These are phyloP conservation scores for Lathyrus oleraceus DNA, from an alignment of 306 rosid species.

Conservation along the genomic window DNA sequence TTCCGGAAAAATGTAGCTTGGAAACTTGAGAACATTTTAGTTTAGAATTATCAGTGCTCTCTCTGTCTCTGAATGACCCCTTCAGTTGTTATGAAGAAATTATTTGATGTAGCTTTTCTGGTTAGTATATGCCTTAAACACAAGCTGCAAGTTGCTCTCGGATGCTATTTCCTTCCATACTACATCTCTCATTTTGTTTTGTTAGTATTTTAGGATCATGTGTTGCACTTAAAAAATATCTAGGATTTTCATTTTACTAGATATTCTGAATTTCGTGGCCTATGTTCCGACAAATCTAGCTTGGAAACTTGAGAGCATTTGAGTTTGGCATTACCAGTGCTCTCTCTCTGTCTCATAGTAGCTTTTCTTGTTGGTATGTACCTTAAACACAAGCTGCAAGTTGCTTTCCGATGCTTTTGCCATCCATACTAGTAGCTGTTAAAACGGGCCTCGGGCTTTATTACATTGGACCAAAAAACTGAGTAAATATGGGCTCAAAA, in stretches of 20 bases:
- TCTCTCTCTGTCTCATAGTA: not conserved
- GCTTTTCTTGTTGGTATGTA: constrained; percentile 10
- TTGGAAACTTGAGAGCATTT: not conserved
- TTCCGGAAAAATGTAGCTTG: not conserved
- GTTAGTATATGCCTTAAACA: not conserved
- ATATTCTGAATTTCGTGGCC: constrained; percentile 13
- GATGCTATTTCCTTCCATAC: not conserved
- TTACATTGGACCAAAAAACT: too few relatives aligned
- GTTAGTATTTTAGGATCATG: constrained; percentile 7
- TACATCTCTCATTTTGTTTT: constrained; percentile 12
- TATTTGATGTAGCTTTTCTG: constrained; percentile 10
- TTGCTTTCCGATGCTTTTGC: not conserved
- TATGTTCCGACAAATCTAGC: constrained; percentile 7
- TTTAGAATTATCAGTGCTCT: not conserved
- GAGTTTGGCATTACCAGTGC: not conserved
- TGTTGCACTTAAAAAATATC: not conserved
- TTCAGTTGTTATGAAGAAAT: not conserved
- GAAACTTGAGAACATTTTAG: not conserved
- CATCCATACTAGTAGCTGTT: not conserved
- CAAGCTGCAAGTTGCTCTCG: constrained; percentile 6
- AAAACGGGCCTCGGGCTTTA: too few relatives aligned
- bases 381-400: constrained; percentile 1
- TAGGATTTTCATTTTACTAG: constrained; percentile 7
- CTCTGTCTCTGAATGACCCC: not conserved
- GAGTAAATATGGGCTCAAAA: too few relatives aligned